phyloP scores from a whole-genome alignment of 2,329 filamentous ascomycete species.

The Passalora sequoiae region DNA sequence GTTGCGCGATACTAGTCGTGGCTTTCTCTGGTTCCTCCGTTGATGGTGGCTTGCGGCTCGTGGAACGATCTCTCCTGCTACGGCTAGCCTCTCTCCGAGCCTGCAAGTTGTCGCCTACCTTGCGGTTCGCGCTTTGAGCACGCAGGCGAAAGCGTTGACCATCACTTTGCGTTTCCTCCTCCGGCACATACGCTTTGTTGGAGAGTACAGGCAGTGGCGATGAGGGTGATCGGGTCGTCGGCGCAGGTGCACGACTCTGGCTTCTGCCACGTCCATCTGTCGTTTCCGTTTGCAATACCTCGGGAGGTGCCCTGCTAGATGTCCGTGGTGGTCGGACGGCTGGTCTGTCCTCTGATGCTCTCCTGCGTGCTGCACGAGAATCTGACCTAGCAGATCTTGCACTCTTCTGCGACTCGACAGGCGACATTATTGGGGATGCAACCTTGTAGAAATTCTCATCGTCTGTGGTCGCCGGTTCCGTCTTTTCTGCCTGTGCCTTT shows the following conservation, averaged over 20 bases:
- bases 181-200: conserved; percentile 50
- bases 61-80: conserved; percentile 20
- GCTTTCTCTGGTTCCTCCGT: background rate
- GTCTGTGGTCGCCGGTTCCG: conserved; percentile 44
- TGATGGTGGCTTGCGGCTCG: conserved; percentile 17
- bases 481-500: conserved; percentile 39
- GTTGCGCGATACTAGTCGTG: background rate
- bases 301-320: conserved; percentile 4
- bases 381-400: conserved; percentile 7
- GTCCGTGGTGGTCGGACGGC: conserved; percentile 5
- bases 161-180: conserved; percentile 49
- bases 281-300: background rate
- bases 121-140: conserved; percentile 48
- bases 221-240: conserved; percentile 65
- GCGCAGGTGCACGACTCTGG: conserved; percentile 54
- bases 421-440: conserved; percentile 34
- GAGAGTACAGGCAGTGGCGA: conserved; percentile 72
- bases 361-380: conserved; percentile 1
- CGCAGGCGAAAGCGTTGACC: conserved; percentile 45
- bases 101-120: conserved; percentile 33
- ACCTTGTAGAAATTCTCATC: conserved; percentile 46
- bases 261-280: conserved; percentile 55
- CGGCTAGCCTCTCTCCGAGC: conserved; percentile 30
- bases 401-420: conserved; percentile 29
- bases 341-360: background rate